A percentile compares a stretch with the other conserved stretches of the same genome.
phyloP scores from a whole-genome alignment of 1,139 yeast species.

The Suhomyces choctaworum region DNA sequence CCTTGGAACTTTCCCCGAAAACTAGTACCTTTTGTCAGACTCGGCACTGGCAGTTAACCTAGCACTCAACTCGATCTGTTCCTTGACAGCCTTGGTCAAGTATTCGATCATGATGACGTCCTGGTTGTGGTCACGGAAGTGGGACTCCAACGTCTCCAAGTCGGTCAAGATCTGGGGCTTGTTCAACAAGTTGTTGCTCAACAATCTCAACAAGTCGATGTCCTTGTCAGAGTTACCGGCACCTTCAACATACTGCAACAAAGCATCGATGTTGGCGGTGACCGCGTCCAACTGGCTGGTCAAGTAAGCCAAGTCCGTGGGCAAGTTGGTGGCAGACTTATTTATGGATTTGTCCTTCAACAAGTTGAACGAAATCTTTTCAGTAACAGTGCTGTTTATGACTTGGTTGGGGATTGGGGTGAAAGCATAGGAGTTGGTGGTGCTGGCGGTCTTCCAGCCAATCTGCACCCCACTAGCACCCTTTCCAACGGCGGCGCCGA shows the following conservation, averaged over 20 bases:
- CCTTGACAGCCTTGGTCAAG: conserved; percentile 80
- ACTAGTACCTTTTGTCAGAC: conserved; percentile 19
- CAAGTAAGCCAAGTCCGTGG: conserved; percentile 41
- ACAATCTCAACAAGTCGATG: conserved; percentile 61
- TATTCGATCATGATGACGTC: conserved; percentile 84
- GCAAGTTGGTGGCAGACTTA: conserved; percentile 21
- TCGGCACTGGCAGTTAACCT: conserved; percentile 56
- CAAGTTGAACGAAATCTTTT: conserved; percentile 54
- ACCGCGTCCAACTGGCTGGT: conserved; percentile 58
- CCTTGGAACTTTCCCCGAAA: not conserved
- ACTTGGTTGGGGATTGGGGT: conserved; percentile 75
- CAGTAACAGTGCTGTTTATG: conserved; percentile 57
- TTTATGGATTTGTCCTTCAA: conserved; percentile 26
- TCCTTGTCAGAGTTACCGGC: conserved; percentile 46
- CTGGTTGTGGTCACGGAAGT: conserved; percentile 73
- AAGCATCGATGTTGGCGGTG: conserved; percentile 49
- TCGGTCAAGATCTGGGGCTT: conserved; percentile 61
- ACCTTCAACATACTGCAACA: conserved; percentile 51
- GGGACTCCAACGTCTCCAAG: conserved; percentile 55
- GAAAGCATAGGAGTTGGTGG: conserved; percentile 62
- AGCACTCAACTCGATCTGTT: conserved; percentile 79
- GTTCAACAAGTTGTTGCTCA: conserved; percentile 61
- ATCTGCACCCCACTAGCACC: conserved; percentile 42
- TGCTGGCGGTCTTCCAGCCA: conserved; percentile 45
- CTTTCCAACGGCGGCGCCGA: conserved; percentile 75